phyloP scores from a whole-genome alignment of 768 basidiomycete genomes.

The Erythrobasidium yunnanense region DNA sequence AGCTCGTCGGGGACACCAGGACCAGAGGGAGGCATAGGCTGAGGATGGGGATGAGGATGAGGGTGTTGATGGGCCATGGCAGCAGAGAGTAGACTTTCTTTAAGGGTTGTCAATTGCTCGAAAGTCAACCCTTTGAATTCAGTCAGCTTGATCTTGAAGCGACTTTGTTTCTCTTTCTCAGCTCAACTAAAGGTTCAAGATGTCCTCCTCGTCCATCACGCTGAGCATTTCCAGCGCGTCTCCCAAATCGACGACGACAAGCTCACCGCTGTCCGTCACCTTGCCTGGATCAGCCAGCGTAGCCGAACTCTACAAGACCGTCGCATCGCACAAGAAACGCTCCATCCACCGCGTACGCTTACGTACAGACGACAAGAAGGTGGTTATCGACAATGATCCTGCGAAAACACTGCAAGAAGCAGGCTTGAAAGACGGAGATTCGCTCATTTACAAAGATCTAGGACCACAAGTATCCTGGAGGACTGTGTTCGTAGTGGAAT shows the following conservation, averaged over 20 bases:
- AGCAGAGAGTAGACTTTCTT: background rate
- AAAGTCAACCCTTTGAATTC: no score
- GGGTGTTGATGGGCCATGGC: constrained; percentile 23
- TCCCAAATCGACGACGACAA: no score
- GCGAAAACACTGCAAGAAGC: constrained; percentile 52
- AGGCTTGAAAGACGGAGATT: constrained; percentile 53
- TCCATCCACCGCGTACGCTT: constrained; percentile 29
- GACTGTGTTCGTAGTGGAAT: constrained; percentile 60
- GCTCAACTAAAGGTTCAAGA: no score
- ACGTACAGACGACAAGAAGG: constrained; percentile 51
- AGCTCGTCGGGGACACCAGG: constrained; percentile 51
- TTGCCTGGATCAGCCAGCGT: background rate
- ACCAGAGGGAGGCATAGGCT: background rate
- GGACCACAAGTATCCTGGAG: constrained; percentile 64
- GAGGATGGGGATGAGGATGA: constrained; percentile 4
- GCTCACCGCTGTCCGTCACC: background rate
- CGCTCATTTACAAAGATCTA: constrained; percentile 72
- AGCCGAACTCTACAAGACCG: constrained; percentile 3
- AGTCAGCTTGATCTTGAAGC: no score
- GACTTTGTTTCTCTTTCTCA: no score
- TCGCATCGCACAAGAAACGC: constrained; percentile 7
- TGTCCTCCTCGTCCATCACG: no score
- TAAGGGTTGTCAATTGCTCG: no score
- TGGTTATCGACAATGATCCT: constrained; percentile 51
- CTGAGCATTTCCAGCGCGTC: no score